Evolutionary conservation across 2,329 filamentous ascomycete genomes (phyloP), one percentile per base, ranked within the genome.

Genomic region (Xylaria arbuscula): DNA sequence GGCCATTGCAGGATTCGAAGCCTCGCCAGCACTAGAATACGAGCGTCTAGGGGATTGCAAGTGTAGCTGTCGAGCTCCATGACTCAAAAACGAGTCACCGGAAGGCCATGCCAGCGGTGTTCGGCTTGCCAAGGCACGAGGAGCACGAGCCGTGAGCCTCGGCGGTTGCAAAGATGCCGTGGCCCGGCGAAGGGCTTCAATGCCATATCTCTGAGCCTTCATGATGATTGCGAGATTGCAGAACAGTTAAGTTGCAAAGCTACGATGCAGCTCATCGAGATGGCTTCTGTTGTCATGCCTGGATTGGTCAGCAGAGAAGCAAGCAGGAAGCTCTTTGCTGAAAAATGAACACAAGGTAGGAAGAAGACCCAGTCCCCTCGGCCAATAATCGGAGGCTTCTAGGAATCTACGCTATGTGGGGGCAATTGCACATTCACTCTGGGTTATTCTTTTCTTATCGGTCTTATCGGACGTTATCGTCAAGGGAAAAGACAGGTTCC

Each of bases 1-100:
- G 0, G 92, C 90, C 85, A 97, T 92, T 72, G 93, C 91, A 3
- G 93, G 93, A 77, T 97, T 97, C 3, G 92, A 93, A 1, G 88
- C 86, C 40, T 81, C 81, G 70, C 79, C 70, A 22, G 68, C 67
- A 36, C 65, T 71, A 40, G 72, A 66, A 47, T 55, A 65, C 40
- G 74, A 69, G 19, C 73, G 74, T 40, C 65, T 74, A 10, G 74
- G 40, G 19, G 74, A 53, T 24, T 74, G 74, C 22, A 76, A 75
- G 60, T 78, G 76, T 1, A 78, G 58, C 9, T 42, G 54, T 40
- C 75, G 74, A 13, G 45, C 17, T 40, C 69, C 67, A 71, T 70
- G 63, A 19, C 66, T 70, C 22, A 53, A 38, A 24, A 22, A 48
- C 32, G 65, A 19, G 59, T 58, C 11, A 42, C 55, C 58, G 2